Base-by-base conservation (phyloP, 371 early-diverging fungal genomes). In the Syncephalastrum contaminatum region DNA sequence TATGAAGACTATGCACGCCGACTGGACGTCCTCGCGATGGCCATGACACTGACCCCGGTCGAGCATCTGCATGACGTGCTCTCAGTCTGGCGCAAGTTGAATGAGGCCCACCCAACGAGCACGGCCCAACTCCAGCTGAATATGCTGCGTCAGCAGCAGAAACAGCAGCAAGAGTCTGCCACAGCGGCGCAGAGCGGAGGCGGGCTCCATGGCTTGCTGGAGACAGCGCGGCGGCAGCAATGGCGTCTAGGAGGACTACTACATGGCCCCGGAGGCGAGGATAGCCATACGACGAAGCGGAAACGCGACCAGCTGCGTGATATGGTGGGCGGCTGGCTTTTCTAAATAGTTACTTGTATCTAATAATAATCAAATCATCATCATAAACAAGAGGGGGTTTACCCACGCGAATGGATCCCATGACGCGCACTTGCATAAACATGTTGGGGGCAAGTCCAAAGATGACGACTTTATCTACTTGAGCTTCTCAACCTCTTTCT, bases 21-120 rank as follows among this genome's bases (percentile, higher is more conserved):
- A 40, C 52, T 84, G 53, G 77, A 78, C 30, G 72, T 84, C 4
- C 63, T 85, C 12, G 86, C 85, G 0, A 84, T 81, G 72, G 87
- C 87, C 4, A 63, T 88, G 55, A 64, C 77, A 3, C 51, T 83
- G 22, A 84, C 87, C 48, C 86, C 89, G 6, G 66, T 67, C 0
- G 80, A 88, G 19, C 73, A 84, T 47, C 64, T 84, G 1, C 68
- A 68, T 18, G 80, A 78, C 46, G 76, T 85, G 2, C 57, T 89
- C 45, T 62, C 69, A 18, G 67, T 84, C 5, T 87, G 86, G 85
- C 62, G 84, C 25, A 69, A 73, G 14, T 47, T 88, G 20, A 86
- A 82, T 16, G 40, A 56, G 2, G 58, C 72, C 20, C 64, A 54
- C n/a, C 69, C 68, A 1, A 54, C 43, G 27, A 57, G 63, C 10